Evolutionary conservation across 805 yeast genomes (phyloP).

Genomic region (Starmerella geochares): DNA sequence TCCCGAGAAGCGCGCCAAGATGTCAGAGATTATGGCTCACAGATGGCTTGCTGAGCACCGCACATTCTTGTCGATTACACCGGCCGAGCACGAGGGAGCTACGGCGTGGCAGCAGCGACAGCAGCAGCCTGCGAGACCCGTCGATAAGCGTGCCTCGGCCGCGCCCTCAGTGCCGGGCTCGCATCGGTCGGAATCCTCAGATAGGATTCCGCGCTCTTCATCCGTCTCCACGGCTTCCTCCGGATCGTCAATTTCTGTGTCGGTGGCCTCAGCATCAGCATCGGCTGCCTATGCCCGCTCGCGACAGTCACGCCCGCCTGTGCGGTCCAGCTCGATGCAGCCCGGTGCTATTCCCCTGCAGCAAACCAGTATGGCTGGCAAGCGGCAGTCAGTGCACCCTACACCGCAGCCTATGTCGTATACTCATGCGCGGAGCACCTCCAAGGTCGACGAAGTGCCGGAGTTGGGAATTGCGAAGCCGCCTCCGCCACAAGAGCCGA

Average conservation of each 20-base stretch:
- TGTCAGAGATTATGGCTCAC: slow-evolving; percentile 65
- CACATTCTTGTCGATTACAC: slow-evolving; percentile 70
- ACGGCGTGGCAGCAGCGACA: slow-evolving; percentile 17
- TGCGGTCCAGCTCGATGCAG: slow-evolving; percentile 10
- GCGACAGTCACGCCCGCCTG: slow-evolving; percentile 5
- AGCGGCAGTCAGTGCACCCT: slow-evolving; percentile 12
- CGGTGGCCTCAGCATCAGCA: slow-evolving; percentile 3
- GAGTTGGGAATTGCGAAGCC: slow-evolving; percentile 23
- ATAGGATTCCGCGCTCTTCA: slow-evolving; percentile 5
- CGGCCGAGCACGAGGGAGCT: slow-evolving; percentile 72
- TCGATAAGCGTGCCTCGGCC: slow-evolving; percentile 9
- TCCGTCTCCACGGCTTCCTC: slow-evolving; percentile 8
- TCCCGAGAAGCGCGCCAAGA: slow-evolving; percentile 62
- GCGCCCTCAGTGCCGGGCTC: neutral
- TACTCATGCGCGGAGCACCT: neutral
- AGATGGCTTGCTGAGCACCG: slow-evolving; percentile 83
- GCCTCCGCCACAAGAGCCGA: slow-evolving; percentile 9
- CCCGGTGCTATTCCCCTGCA: slow-evolving; percentile 4
- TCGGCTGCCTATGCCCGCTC: slow-evolving; percentile 7
- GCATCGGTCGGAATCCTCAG: neutral
- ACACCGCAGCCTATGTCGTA: neutral
- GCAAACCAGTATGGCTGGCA: neutral
- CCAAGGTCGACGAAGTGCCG: slow-evolving; percentile 22
- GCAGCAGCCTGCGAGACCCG: neutral
- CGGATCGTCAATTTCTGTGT: neutral